Base-by-base conservation (phyloP, 75 land plant genomes). In the Pinus albicaulis region DNA sequence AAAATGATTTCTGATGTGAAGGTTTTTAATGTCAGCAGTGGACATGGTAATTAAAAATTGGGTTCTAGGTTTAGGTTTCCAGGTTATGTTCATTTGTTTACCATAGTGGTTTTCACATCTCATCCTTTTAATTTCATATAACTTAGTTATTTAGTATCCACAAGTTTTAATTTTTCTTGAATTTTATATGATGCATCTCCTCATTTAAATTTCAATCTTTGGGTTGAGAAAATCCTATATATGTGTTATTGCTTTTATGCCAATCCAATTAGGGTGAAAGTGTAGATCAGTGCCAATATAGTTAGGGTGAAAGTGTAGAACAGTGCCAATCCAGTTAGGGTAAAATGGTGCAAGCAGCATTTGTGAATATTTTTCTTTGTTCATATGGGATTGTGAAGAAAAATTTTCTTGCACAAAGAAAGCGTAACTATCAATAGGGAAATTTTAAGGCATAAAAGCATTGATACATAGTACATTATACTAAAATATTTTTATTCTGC, bases 401-500 rank as follows among this genome's bases (percentile, higher is more conserved):
- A 7, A 6, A 7, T 68, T 38, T 65, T 64, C 14, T 64, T 16
- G 16, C 71, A 68, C 13, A 68, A 17, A 7, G 22, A 68, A 19
- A 68, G 38, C 24, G 52, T 36, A 8, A 7, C 75, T 7, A 24
- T 55, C 20, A 55, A 24, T 28, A 73, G 75, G 4, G 26, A 10
- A 73, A 12, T 19, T 12, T 28, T 5, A 62, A 10, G 19, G 34
- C 17, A 28, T 55, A 28, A 28, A 65, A 73, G 59, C 57, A 53
- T 73, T 56, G 75, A 56, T 26, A 25, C 65, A 28, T 17, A 56
- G 56, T 53, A 11, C 17, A 25, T 59, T 73, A 24, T 7, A 23
- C 25, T 73, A 3, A 62, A 25, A 34, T 41, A 19, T 19, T 65
- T 38, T 80, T 22, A 53, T 80, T 55, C 20, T n/a, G n/a, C n/a